A percentile compares a stretch with the other conserved stretches of the same genome.
phyloP scores from a whole-genome alignment of 805 yeast species.

The Pichia thaimueangensis region DNA sequence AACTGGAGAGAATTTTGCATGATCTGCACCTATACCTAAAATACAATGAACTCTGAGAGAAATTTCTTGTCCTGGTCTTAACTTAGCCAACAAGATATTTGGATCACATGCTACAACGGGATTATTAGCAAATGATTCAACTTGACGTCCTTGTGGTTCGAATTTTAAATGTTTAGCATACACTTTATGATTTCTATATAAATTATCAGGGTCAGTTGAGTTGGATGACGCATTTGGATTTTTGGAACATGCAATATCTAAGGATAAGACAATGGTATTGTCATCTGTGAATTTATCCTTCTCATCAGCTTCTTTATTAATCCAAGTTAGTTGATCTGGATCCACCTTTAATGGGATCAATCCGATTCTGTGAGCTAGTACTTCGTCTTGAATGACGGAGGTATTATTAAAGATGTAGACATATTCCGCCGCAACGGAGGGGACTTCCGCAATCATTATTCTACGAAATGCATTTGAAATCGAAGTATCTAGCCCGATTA shows the following conservation, averaged over 20 bases:
- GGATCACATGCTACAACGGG: slow-evolving; percentile 82
- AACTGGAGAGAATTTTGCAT: slow-evolving; percentile 96
- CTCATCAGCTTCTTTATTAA: slow-evolving; percentile 57
- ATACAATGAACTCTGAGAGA: slow-evolving; percentile 84
- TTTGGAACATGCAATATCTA: slow-evolving; percentile 77
- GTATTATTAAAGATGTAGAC: slow-evolving; percentile 91
- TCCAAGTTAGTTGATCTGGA: slow-evolving; percentile 86
- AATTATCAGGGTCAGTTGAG: slow-evolving; percentile 72
- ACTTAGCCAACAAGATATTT: slow-evolving; percentile 80
- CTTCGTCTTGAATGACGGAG: slow-evolving; percentile 95
- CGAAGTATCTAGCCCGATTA: slow-evolving; percentile 82
- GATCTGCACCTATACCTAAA: slow-evolving; percentile 83
- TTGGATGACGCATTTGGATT: slow-evolving; percentile 78
- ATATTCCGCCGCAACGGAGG: slow-evolving; percentile 90
- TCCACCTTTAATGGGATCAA: slow-evolving; percentile 84
- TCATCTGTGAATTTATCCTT: slow-evolving; percentile 74
- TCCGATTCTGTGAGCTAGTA: slow-evolving; percentile 91
- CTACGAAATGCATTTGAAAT: slow-evolving; percentile 95
- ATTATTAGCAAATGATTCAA: slow-evolving; percentile 54
- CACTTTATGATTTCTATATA: slow-evolving; percentile 78
- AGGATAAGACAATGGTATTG: slow-evolving; percentile 79
- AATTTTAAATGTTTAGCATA: slow-evolving; percentile 86
- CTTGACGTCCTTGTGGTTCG: slow-evolving; percentile 87
- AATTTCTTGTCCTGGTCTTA: slow-evolving; percentile 96
- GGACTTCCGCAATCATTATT: slow-evolving; percentile 95